Conservation (phyloP, 805 yeast species). For the Schwanniomyces yamadae region DNA sequence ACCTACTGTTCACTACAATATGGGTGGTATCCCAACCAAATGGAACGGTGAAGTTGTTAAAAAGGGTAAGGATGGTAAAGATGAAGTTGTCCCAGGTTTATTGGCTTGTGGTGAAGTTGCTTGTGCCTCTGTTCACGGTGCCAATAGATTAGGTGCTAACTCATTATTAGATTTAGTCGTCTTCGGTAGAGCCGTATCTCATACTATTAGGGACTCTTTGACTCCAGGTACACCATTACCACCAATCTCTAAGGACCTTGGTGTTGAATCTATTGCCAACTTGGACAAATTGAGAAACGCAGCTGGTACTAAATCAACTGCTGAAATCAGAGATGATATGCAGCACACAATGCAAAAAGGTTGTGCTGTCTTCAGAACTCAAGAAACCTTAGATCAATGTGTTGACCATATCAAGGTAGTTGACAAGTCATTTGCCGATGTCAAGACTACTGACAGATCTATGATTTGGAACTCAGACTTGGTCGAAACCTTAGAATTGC, state of each 20-base stretch:
- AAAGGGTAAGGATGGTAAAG: constrained; percentile 82
- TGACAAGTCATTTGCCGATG: constrained; percentile 69
- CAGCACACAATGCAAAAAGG: constrained; percentile 96
- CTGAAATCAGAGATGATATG: constrained; percentile 88
- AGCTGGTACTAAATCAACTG: constrained; percentile 76
- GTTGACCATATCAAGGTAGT: constrained; percentile 72
- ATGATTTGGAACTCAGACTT: constrained; percentile 99
- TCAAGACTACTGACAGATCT: constrained; percentile 90
- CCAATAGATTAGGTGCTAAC: constrained; percentile 98
- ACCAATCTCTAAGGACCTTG: constrained; percentile 81
- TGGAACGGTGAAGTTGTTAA: constrained; percentile 95
- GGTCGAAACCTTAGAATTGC: constrained; percentile 93
- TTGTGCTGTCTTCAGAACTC: constrained; percentile 95
- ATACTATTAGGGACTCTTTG: constrained; percentile 80
- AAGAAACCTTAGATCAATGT: constrained; percentile 89
- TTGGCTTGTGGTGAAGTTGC: constrained; percentile 99
- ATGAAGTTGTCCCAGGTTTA: constrained; percentile 87
- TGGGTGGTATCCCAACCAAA: constrained; percentile 99
- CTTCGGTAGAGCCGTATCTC: constrained; percentile 97
- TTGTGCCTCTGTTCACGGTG: constrained; percentile 99
- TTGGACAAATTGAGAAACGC: constrained; percentile 87
- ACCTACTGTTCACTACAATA: constrained; percentile 98
- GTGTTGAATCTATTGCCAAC: constrained; percentile 86
- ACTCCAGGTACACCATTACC: constrained; percentile 87
- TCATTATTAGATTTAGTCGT: constrained; percentile 94